phyloP scores from a whole-genome alignment of 345 rosid genomes.

The Toxicodendron radicans region DNA sequence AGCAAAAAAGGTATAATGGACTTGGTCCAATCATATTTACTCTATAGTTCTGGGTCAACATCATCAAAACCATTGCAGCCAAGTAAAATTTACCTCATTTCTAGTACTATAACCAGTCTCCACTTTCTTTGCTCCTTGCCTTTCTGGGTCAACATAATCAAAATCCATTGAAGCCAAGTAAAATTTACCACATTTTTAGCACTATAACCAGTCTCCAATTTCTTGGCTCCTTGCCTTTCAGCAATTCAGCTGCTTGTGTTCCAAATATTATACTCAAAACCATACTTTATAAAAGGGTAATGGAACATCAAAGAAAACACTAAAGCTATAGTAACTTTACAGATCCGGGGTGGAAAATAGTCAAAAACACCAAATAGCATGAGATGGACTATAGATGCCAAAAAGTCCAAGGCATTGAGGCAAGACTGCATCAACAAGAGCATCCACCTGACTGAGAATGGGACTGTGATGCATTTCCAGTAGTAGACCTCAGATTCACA shows the following conservation, averaged over 20 bases:
- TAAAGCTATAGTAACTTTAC: conserved; percentile 2
- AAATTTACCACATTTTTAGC: background rate
- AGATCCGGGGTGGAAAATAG: background rate
- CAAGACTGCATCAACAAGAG: conserved; percentile 46
- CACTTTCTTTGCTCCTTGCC: background rate
- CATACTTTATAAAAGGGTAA: background rate
- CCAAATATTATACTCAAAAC: background rate
- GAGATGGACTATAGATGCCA: background rate
- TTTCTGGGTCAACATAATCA: background rate
- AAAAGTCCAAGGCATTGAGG: background rate
- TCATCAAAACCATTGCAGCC: background rate
- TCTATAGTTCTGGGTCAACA: background rate
- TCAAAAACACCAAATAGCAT: background rate
- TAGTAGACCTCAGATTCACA: conserved; percentile 76
- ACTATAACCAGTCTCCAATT: background rate
- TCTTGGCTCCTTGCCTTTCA: background rate
- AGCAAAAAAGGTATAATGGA: background rate
- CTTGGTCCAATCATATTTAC: background rate
- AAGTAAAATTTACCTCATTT: background rate
- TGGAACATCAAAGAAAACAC: background rate
- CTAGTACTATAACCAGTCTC: background rate
- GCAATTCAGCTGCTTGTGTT: conserved; percentile 1
- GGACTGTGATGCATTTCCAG: conserved; percentile 59
- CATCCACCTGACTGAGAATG: conserved; percentile 82
- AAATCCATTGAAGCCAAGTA: background rate